phyloP scores from a whole-genome alignment of 768 basidiomycete genomes.

The Agaricus sinodeliciosus region DNA sequence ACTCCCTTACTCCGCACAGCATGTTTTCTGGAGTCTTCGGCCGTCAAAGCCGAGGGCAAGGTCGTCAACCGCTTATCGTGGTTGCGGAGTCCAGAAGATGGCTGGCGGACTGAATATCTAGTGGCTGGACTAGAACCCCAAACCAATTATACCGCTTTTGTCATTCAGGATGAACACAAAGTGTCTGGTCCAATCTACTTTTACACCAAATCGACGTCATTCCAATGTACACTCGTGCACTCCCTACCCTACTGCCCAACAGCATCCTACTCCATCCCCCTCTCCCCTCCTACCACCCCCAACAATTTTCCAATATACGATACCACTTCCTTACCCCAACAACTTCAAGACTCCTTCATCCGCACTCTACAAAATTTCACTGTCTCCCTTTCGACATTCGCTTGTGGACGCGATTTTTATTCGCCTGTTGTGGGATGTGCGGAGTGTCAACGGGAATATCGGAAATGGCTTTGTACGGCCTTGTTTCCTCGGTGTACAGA shows the following conservation, averaged over 20 bases:
- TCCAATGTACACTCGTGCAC: conserved; percentile 63
- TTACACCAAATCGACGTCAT: conserved; percentile 68
- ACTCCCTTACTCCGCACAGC: conserved; percentile 44
- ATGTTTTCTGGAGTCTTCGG: conserved; percentile 42
- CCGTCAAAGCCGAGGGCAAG: conserved; percentile 23
- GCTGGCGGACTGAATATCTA: conserved; percentile 68
- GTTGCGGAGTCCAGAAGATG: conserved; percentile 42
- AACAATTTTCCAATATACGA: conserved; percentile 15
- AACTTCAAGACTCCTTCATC: conserved; percentile 40
- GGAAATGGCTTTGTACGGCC: conserved; percentile 70
- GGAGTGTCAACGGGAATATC: conserved; percentile 69
- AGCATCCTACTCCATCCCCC: conserved; percentile 62
- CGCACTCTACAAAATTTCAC: conserved; percentile 68
- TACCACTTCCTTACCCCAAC: not conserved
- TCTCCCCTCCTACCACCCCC: conserved; percentile 45
- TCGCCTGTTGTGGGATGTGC: conserved; percentile 72
- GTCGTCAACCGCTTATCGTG: conserved; percentile 44
- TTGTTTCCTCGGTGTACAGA: conserved; percentile 76
- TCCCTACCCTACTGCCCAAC: conserved; percentile 71
- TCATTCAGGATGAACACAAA: conserved; percentile 46
- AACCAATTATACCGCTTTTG: conserved; percentile 78
- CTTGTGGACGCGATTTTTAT: conserved; percentile 77
- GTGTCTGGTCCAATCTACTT: conserved; percentile 68
- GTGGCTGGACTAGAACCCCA: conserved; percentile 48
- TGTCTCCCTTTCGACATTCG: conserved; percentile 58